Percentiles rank a stretch among this genome's conserved stretches.
These are phyloP conservation scores for Gastrodia elata DNA, from an alignment of 106 monocot genomes.

Conservation along the genomic window DNA sequence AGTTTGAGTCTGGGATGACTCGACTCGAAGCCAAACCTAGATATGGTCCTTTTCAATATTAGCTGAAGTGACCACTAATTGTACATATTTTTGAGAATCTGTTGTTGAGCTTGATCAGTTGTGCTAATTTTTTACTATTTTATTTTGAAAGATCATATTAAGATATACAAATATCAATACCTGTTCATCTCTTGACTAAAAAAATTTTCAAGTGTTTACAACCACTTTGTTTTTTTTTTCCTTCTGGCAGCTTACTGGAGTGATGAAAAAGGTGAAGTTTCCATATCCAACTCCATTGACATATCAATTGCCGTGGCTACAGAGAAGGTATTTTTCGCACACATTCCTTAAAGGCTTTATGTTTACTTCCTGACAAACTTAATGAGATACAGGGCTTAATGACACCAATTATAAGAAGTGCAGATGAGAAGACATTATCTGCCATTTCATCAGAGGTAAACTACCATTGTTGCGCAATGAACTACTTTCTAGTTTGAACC, in stretches of 20 bases:
- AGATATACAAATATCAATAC: neutral
- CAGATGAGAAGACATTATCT: slow-evolving; percentile 77
- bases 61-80: neutral
- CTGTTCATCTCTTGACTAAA: neutral
- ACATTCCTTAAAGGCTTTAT: slow-evolving; percentile 6
- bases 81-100: neutral
- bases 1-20: too few relatives aligned
- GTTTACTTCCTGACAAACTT: neutral
- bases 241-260: slow-evolving; percentile 73
- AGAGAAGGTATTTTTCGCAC: slow-evolving; percentile 56
- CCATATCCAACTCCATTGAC: slow-evolving; percentile 62
- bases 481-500: neutral
- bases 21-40: too few relatives aligned
- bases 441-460: slow-evolving; percentile 85
- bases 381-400: slow-evolving; percentile 66
- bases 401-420: slow-evolving; percentile 97
- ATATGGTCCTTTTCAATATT: too few relatives aligned
- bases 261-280: slow-evolving; percentile 50
- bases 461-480: neutral
- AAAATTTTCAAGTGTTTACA: neutral
- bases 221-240: slow-evolving; percentile 3
- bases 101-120: neutral
- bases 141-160: neutral
- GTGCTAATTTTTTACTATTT: neutral
- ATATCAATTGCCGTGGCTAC: slow-evolving; percentile 98